A percentile compares a stretch with the other conserved stretches of the same genome.
Conservation (phyloP, 805 yeast species). For the Hanseniaspora vineae region DNA sequence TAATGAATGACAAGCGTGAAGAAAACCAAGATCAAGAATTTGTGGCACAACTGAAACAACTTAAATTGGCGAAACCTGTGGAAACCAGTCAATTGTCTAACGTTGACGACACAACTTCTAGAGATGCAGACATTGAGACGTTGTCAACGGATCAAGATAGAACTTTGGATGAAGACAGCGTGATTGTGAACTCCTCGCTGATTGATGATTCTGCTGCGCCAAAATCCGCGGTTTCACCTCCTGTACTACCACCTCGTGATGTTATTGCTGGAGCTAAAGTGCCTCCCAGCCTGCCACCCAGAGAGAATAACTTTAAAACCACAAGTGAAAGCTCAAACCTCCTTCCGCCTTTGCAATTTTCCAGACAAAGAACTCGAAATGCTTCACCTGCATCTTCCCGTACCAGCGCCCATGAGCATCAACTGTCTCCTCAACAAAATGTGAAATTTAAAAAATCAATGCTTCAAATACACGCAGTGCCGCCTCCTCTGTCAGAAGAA, state of each 20-base stretch:
- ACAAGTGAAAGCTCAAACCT: not conserved
- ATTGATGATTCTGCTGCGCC: not conserved
- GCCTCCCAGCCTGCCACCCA: slow-evolving; percentile 1
- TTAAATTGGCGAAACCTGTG: not conserved
- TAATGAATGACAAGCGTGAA: not conserved
- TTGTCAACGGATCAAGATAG: not conserved
- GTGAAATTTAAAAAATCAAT: not conserved
- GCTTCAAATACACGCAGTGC: slow-evolving; percentile 1
- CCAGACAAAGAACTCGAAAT: too few species aligned
- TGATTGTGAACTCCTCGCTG: not conserved
- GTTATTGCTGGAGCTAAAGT: not conserved
- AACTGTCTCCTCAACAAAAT: not conserved
- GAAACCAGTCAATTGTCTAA: not conserved
- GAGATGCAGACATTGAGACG: too few species aligned
- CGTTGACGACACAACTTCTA: too few species aligned
- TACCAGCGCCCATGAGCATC: too few species aligned
- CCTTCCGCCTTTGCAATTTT: not conserved
- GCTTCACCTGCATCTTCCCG: too few species aligned
- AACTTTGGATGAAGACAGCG: not conserved
- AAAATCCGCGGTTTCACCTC: not conserved
- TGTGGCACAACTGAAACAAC: not conserved
- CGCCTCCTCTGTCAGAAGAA: slow-evolving; percentile 4
- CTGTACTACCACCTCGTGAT: slow-evolving; percentile 3
- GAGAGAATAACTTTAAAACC: not conserved
- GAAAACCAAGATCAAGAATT: not conserved